Evolutionary conservation across 164 flowering plant species (phyloP).

Genomic region (Liriodendron chinense): DNA sequence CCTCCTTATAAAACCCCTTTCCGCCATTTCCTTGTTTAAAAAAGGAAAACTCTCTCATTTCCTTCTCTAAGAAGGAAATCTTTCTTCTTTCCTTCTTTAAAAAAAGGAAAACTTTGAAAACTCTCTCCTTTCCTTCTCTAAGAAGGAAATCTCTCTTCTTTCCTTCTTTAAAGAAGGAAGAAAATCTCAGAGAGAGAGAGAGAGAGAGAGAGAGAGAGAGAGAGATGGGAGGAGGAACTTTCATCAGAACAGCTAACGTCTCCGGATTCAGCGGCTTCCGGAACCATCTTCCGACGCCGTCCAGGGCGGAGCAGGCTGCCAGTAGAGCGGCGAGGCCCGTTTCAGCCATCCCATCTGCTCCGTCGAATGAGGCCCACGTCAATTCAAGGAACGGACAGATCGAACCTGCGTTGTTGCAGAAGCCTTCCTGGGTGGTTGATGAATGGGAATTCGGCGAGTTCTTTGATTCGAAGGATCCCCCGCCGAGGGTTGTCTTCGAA

Average conservation of each 20-base stretch:
- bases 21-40: no score
- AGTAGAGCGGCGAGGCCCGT: no score
- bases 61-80: no score
- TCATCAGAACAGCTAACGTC: slow-evolving; percentile 55
- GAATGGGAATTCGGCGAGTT: slow-evolving; percentile 57
- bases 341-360: slow-evolving; percentile 13
- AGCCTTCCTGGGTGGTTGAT: slow-evolving; percentile 40
- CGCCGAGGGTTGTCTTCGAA: slow-evolving; percentile 62
- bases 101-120: no score
- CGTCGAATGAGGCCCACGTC: slow-evolving; percentile 20
- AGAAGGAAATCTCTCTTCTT: no score
- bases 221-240: neutral
- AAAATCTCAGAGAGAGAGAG: no score
- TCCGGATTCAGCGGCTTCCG: slow-evolving; percentile 41
- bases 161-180: no score
- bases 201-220: slow-evolving; percentile 4
- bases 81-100: no score
- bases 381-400: slow-evolving; percentile 7
- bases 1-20: no score
- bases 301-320: slow-evolving; percentile 30
- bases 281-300: slow-evolving; percentile 18
- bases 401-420: slow-evolving; percentile 27
- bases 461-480: slow-evolving; percentile 19
- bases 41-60: no score
- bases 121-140: no score